Percentiles rank a stretch among this genome's conserved stretches.
Evolutionary conservation across 2,329 filamentous ascomycete species (phyloP).

Genomic region (Venturia pyrina): DNA sequence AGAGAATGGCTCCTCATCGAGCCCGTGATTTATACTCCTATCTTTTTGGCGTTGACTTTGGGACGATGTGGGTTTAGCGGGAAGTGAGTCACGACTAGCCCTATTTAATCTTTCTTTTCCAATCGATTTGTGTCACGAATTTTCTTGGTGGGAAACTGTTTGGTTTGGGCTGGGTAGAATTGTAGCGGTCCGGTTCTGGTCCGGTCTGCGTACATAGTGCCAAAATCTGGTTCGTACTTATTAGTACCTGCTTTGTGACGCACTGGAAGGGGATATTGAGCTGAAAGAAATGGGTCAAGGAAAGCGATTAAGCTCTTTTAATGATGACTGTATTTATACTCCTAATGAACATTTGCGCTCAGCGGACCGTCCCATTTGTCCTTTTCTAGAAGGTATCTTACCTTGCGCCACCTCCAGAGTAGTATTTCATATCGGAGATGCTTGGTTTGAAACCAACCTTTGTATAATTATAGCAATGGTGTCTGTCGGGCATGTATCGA

Average conservation of each 20-base stretch:
- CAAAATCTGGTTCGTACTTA: not conserved
- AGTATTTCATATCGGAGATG: too few relatives aligned
- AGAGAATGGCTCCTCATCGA: not conserved
- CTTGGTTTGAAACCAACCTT: too few relatives aligned
- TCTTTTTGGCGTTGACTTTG: not conserved
- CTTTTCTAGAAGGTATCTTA: too few relatives aligned
- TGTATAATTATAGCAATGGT: too few relatives aligned
- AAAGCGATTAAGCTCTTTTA: too few relatives aligned
- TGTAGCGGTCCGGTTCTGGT: not conserved
- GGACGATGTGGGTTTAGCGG: not conserved
- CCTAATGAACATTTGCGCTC: too few relatives aligned
- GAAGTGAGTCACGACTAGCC: not conserved
- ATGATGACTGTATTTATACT: too few relatives aligned
- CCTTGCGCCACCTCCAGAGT: too few relatives aligned
- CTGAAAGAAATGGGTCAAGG: not conserved
- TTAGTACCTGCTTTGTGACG: not conserved
- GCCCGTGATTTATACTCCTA: not conserved
- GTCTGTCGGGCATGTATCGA: too few relatives aligned
- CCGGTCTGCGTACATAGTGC: not conserved
- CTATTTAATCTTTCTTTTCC: not conserved
- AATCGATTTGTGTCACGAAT: not conserved
- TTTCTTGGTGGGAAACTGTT: not conserved
- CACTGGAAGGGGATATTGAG: not conserved
- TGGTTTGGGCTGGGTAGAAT: not conserved
- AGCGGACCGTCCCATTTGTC: too few relatives aligned